Evolutionary conservation across 805 yeast species (phyloP).

Genomic region (Wickerhamiella australiensis): DNA sequence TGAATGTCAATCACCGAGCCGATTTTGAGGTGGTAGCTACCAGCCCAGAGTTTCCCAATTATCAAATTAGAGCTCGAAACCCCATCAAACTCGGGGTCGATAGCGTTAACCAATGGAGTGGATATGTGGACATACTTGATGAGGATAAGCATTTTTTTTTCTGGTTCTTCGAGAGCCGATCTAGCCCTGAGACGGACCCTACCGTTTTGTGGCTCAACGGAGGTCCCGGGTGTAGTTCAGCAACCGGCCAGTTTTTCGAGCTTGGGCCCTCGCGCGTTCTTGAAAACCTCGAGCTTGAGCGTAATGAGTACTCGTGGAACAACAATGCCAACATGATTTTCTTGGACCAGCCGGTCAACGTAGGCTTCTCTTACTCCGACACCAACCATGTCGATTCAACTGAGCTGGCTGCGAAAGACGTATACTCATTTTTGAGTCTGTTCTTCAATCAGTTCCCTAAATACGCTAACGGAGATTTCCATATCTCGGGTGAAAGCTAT

Average conservation of each 20-base stretch:
- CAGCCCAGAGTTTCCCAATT: conserved; percentile 24
- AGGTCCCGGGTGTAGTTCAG: conserved; percentile 94
- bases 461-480: conserved; percentile 50
- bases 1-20: no score
- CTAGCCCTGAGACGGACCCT: conserved; percentile 77
- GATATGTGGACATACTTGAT: conserved; percentile 63
- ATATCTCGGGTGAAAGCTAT: conserved; percentile 92
- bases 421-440: conserved; percentile 71
- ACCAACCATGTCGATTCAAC: conserved; percentile 29
- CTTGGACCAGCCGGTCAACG: conserved; percentile 91
- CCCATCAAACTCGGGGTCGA: conserved; percentile 71
- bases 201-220: conserved; percentile 86
- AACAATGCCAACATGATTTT: conserved; percentile 82
- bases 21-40: conserved; percentile 7
- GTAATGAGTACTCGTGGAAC: conserved; percentile 87
- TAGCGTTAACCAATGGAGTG: conserved; percentile 64
- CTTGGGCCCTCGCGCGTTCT: conserved; percentile 79
- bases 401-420: conserved; percentile 73
- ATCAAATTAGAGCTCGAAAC: conserved; percentile 48
- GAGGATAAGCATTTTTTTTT: conserved; percentile 89
- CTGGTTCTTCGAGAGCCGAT: conserved; percentile 79
- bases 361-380: conserved; percentile 71
- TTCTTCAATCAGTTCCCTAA: conserved; percentile 84
- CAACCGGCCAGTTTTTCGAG: conserved; percentile 87
- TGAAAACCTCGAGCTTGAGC: conserved; percentile 56